These are phyloP conservation scores for Talaromyces sp. DNA, from an alignment of 2,329 filamentous ascomycete genomes.

Conservation along the genomic window DNA sequence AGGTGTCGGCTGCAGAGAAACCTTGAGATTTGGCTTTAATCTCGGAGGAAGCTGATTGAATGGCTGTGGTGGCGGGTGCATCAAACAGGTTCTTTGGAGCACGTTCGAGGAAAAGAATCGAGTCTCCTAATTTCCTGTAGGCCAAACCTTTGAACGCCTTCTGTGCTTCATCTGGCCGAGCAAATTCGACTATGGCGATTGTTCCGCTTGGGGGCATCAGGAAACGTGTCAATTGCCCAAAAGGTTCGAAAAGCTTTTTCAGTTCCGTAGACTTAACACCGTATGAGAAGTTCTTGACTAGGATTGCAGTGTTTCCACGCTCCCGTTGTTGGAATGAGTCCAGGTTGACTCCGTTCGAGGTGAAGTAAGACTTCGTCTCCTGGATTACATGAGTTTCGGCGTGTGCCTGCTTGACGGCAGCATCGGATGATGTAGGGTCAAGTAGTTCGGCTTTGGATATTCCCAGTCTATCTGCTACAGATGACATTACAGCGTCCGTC, in stretches of 20 bases:
- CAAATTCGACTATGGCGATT: conserved; percentile 89
- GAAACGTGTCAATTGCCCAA: conserved; percentile 73
- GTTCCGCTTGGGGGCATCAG: conserved; percentile 91
- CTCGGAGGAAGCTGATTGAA: conserved; percentile 24
- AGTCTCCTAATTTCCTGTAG: conserved; percentile 87
- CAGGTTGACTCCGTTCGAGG: conserved; percentile 80
- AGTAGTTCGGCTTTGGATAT: conserved; percentile 87
- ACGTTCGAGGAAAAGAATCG: conserved; percentile 88
- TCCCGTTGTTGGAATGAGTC: conserved; percentile 83
- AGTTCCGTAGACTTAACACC: conserved; percentile 76
- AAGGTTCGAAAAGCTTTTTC: conserved; percentile 75
- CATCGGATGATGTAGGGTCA: conserved; percentile 92
- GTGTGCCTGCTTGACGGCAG: conserved; percentile 92
- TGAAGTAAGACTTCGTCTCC: conserved; percentile 91
- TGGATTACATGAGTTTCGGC: conserved; percentile 95
- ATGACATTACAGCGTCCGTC: conserved; percentile 83
- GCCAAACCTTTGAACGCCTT: conserved; percentile 79
- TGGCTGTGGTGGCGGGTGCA: conserved; percentile 28
- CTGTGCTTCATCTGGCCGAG: conserved; percentile 72
- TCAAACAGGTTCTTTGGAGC: conserved; percentile 78
- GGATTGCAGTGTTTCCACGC: conserved; percentile 78
- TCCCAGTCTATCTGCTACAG: conserved; percentile 78
- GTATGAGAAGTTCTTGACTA: conserved; percentile 93
- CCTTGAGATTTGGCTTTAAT: conserved; percentile 33
- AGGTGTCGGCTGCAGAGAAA: conserved; percentile 39